A percentile compares a stretch with the other conserved stretches of the same genome.
Evolutionary conservation across 208 protist genomes (phyloP).

Genomic region (Crithidia thermophila): DNA sequence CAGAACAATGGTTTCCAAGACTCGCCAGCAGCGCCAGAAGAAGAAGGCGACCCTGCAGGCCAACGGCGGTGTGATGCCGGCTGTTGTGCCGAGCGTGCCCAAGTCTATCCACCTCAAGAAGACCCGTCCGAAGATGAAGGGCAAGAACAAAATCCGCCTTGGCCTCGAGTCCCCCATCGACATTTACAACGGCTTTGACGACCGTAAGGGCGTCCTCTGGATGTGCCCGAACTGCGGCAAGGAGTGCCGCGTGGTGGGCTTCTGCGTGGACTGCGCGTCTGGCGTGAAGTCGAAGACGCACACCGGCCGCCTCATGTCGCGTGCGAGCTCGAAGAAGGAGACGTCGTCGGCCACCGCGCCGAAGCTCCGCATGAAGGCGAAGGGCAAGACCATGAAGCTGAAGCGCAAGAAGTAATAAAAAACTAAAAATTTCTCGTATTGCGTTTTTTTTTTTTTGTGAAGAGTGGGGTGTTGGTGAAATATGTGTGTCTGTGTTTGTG

Average conservation of each 20-base stretch:
- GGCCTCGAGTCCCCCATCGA: conserved; percentile 82
- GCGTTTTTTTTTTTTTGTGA: too few relatives aligned
- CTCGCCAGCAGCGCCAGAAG: conserved; percentile 83
- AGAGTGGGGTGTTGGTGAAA: too few relatives aligned
- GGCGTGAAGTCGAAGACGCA: conserved; percentile 69
- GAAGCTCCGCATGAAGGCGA: conserved; percentile 40
- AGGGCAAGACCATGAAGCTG: conserved; percentile 51
- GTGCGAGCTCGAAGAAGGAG: conserved; percentile 43
- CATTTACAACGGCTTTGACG: conserved; percentile 88
- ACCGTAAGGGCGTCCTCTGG: conserved; percentile 85
- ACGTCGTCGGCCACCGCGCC: conserved; percentile 9
- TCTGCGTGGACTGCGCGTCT: conserved; percentile 82
- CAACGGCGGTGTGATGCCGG: conserved; percentile 69
- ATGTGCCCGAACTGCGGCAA: conserved; percentile 68
- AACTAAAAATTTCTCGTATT: conserved; percentile 3
- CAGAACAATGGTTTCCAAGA: conserved; percentile 87
- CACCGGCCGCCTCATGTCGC: conserved; percentile 58
- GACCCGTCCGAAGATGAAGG: conserved; percentile 88
- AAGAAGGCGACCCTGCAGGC: conserved; percentile 64
- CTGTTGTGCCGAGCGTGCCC: conserved; percentile 58
- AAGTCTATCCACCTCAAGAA: conserved; percentile 91
- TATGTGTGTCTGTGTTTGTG: too few relatives aligned
- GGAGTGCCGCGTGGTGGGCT: conserved; percentile 81
- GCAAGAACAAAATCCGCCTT: conserved; percentile 91
- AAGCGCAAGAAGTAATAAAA: conserved; percentile 58